phyloP scores from a whole-genome alignment of 148 eudicot genomes.

The Fallopia convolvulus region DNA sequence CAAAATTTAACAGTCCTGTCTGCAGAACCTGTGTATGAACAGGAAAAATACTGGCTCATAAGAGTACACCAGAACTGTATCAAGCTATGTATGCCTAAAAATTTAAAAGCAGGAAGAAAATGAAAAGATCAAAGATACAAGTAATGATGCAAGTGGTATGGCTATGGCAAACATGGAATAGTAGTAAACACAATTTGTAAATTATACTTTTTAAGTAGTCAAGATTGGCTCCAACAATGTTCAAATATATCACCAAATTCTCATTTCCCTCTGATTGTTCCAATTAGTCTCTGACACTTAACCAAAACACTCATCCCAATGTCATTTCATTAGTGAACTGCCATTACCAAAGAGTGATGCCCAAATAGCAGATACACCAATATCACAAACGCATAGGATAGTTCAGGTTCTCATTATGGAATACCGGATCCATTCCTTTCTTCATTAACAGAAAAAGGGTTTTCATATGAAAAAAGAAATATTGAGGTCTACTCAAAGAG shows the following conservation, averaged over 20 bases:
- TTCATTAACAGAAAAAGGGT: background rate
- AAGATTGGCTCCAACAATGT: background rate
- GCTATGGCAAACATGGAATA: background rate
- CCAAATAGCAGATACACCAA: background rate
- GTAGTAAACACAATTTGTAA: background rate
- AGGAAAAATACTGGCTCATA: background rate
- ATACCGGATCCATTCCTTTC: background rate
- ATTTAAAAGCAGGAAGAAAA: background rate
- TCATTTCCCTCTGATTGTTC: background rate
- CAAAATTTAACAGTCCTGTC: slow-evolving; percentile 92
- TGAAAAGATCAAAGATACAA: background rate
- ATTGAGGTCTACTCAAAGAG: background rate
- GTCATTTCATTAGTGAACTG: background rate
- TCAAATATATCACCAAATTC: background rate
- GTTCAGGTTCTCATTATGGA: too few relatives aligned
- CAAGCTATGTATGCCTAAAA: background rate
- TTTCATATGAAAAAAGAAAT: background rate
- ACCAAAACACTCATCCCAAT: background rate
- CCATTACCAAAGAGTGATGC: background rate
- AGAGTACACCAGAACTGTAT: background rate
- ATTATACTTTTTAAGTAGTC: background rate
- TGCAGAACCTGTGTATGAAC: slow-evolving; percentile 56
- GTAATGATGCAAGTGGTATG: background rate
- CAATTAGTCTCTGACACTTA: background rate
- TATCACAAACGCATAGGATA: background rate